Percentiles rank a stretch among this genome's conserved stretches.
phyloP scores from a whole-genome alignment of 768 basidiomycete genomes.

The Lactarius trivialis region DNA sequence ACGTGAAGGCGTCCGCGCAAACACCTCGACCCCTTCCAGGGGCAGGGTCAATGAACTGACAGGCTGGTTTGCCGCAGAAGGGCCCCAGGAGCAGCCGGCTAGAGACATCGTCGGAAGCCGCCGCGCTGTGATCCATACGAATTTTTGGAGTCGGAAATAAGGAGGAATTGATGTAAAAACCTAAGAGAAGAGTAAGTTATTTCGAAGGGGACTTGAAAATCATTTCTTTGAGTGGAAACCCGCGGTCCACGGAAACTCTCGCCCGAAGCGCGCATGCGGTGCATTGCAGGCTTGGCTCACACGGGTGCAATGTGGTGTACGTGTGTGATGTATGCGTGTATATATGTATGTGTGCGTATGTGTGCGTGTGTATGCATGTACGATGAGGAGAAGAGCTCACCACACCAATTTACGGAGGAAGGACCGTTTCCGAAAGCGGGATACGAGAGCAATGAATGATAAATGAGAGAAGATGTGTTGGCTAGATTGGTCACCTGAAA shows the following conservation, averaged over 20 bases:
- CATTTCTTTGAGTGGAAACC: constrained; percentile 9
- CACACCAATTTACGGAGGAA: constrained; percentile 88
- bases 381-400: constrained; percentile 42
- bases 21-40: constrained; percentile 62
- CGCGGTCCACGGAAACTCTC: constrained; percentile 19
- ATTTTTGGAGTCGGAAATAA: constrained; percentile 50
- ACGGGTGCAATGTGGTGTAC: background rate
- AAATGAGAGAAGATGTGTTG: constrained; percentile 78
- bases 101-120: constrained; percentile 3
- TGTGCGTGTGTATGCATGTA: background rate
- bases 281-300: background rate
- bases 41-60: constrained; percentile 65
- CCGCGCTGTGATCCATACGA: constrained; percentile 7
- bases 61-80: constrained; percentile 89
- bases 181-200: constrained; percentile 35
- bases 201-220: constrained; percentile 28
- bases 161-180: constrained; percentile 73
- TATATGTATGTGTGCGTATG: background rate
- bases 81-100: constrained; percentile 62
- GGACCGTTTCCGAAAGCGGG: constrained; percentile 55
- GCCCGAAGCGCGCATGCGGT: background rate
- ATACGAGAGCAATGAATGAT: constrained; percentile 68
- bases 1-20: constrained; percentile 72
- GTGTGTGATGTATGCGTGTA: background rate
- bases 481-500: constrained; percentile 77